Percentiles rank a stretch among this genome's conserved stretches.
phyloP scores from a whole-genome alignment of 805 yeast genomes.

The Cyberlindnera xylosilytica region DNA sequence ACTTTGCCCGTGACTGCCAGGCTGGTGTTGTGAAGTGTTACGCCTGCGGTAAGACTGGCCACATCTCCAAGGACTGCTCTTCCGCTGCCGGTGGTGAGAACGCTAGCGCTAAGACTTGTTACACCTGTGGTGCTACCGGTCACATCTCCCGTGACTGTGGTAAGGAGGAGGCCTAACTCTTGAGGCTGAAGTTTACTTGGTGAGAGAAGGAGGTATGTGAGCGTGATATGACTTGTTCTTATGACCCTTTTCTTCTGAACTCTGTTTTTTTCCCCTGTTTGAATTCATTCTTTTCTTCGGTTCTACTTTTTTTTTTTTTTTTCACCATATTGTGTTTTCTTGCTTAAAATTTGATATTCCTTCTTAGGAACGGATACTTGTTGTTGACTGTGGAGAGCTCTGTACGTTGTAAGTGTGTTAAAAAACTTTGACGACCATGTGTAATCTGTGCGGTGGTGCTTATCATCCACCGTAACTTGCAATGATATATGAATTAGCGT shows the following conservation, averaged over 20 bases:
- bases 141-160: conserved; percentile 82
- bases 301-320: too few relatives aligned
- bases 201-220: conserved; percentile 3
- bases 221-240: conserved; percentile 6
- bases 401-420: background rate
- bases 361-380: background rate
- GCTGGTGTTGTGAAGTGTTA: conserved; percentile 74
- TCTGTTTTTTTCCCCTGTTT: conserved; percentile 1
- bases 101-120: conserved; percentile 35
- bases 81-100: conserved; percentile 44
- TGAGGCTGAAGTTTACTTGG: background rate
- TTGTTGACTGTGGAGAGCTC: background rate
- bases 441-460: background rate
- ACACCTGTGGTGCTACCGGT: conserved; percentile 57
- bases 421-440: background rate
- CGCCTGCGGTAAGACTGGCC: conserved; percentile 90
- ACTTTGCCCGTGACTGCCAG: conserved; percentile 87
- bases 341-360: background rate
- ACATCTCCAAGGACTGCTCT: conserved; percentile 80
- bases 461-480: background rate
- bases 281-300: too few relatives aligned
- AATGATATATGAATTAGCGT: background rate
- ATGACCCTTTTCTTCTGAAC: conserved; percentile 9
- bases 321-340: too few relatives aligned
- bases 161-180: conserved; percentile 8